Base-by-base conservation (phyloP, 495 filamentous ascomycete genomes). In the Pyrenopolyporus hunteri region DNA sequence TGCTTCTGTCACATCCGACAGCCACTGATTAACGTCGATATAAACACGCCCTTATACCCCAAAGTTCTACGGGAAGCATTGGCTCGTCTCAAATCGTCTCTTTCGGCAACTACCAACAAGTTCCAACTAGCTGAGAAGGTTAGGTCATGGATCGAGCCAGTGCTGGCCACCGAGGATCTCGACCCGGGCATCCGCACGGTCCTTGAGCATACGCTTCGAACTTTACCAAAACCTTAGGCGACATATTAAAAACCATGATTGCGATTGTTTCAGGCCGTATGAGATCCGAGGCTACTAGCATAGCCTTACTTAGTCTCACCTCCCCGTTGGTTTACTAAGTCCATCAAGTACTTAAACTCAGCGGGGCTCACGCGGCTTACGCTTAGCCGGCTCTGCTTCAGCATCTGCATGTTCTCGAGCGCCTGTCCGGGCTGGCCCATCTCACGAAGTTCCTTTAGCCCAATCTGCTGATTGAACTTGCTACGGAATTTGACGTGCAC, bases 401-500 rank as follows among this genome's bases (percentile, higher is more conserved):
- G 73, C 74, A 92, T 82, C 75, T 95, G 88, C 80, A 98, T 90
- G 55, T 85, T 82, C 69, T 87, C 84, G n/a, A 98, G 81, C 23
- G 84, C 74, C 29, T 81, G 78, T 7, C 86, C 89, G 3, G 81
- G 69, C 36, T 82, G 70, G 22, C 75, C 75, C 71, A 81, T 82
- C 31, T 78, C 80, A 67, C 91, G 88, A 35, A 98, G 81, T 66
- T 92, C 88, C 56, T 83, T 82, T 53, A 97, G 77, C 6, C 82
- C 84, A 45, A 97, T 80, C 3, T 85, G 80, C n/a, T 82, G 78
- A n/a, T 73, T 69, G 58, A 98, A 88, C 74, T 95, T 97, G 67
- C 82, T 83, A 47, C 86, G 82, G 72, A 96, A 97, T 67, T 86
- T 80, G 39, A 98, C 94, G 49, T 93, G 87, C 16, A 98, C 94